Conservation (phyloP, 306 rosid species). For the Delonix regia region DNA sequence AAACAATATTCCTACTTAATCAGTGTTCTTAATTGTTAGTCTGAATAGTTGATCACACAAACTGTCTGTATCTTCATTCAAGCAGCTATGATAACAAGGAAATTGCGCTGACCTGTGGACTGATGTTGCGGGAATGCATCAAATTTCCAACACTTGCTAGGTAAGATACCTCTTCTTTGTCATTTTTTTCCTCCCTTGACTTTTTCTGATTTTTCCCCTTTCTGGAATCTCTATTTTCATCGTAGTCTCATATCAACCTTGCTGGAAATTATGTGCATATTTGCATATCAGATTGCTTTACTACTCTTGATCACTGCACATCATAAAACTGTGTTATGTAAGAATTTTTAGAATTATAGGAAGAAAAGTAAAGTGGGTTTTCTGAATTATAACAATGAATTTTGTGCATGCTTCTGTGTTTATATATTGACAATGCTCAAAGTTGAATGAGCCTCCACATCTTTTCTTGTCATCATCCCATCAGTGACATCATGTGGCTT, state of each 20-base stretch:
- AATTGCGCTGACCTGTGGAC: conserved; percentile 88
- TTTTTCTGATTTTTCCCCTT: conserved; percentile 7
- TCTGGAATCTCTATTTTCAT: conserved; percentile 23
- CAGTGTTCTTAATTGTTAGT: conserved; percentile 11
- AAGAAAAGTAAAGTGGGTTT: neutral
- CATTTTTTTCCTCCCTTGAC: neutral
- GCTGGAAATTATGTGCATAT: conserved; percentile 20
- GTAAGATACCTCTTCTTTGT: conserved; percentile 52
- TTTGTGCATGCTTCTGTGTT: neutral
- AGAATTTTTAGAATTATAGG: conserved; percentile 4
- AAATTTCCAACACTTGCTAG: conserved; percentile 79
- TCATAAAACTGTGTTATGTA: neutral
- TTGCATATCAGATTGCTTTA: conserved; percentile 20
- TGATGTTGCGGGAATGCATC: conserved; percentile 95
- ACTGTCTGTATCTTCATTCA: conserved; percentile 31
- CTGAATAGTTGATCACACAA: conserved; percentile 17
- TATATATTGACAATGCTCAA: neutral
- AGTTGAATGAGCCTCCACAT: neutral
- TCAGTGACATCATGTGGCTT: neutral
- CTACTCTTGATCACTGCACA: neutral
- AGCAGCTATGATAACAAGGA: conserved; percentile 97
- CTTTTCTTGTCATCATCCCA: conserved; percentile 13
- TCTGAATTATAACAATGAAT: conserved; percentile 11
- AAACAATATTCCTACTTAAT: conserved; percentile 3
- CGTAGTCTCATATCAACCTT: conserved; percentile 22